Percentiles rank a stretch among this genome's conserved stretches.
Evolutionary conservation across 257 asterid genomes (phyloP).

Genomic region (Solanum sejunctum): DNA sequence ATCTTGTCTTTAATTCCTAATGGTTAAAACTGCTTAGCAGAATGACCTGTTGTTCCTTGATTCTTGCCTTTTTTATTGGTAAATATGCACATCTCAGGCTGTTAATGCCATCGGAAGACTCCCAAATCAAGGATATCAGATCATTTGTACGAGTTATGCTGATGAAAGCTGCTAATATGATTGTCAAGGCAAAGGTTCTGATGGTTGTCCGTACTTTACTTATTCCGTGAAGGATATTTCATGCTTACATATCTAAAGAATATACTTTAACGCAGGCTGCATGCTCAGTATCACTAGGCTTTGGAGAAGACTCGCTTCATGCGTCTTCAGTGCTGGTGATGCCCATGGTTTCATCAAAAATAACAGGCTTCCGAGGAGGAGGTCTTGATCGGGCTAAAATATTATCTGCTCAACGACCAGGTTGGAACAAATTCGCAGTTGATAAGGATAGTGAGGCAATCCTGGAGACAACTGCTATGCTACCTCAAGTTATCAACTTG

Average conservation of each 20-base stretch:
- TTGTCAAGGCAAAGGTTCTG: conserved; percentile 64
- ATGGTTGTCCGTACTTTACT: not conserved
- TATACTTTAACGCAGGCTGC: conserved; percentile 48
- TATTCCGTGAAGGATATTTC: not conserved
- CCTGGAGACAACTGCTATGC: conserved; percentile 40
- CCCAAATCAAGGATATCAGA: conserved; percentile 51
- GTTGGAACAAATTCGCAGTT: conserved; percentile 48
- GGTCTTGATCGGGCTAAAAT: conserved; percentile 39
- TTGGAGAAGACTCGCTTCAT: conserved; percentile 73
- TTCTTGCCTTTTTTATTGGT: not conserved
- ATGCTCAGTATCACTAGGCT: conserved; percentile 57
- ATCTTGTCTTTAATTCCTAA: not conserved
- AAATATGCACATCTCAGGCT: conserved; percentile 27
- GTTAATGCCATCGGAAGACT: conserved; percentile 37
- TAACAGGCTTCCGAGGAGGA: conserved; percentile 73
- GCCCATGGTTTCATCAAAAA: conserved; percentile 94
- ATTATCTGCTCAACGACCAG: conserved; percentile 41
- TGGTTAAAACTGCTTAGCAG: not conserved
- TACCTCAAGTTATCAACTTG: conserved; percentile 33
- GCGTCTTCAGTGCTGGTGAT: conserved; percentile 81
- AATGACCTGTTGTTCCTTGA: not conserved
- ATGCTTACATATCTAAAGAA: not conserved
- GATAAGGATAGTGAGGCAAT: conserved; percentile 47
- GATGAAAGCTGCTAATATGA: conserved; percentile 38
- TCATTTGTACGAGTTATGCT: conserved; percentile 40